Conservation (phyloP, 345 rosid species). For the Aethionema arabicum region DNA sequence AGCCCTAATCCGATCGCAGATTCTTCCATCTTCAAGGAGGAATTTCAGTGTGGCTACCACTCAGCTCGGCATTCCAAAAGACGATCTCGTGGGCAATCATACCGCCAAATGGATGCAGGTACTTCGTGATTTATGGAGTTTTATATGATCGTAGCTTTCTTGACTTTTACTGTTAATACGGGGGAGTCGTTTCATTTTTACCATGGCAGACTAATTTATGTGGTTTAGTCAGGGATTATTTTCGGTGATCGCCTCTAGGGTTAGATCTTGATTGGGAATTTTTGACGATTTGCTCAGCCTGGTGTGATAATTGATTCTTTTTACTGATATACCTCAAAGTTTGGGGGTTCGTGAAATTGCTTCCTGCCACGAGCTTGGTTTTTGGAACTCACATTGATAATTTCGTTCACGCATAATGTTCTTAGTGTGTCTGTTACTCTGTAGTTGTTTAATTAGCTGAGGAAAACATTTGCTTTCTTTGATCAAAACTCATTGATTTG, state of each 20-base stretch:
- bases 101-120: slow-evolving; percentile 99
- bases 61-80: slow-evolving; percentile 37
- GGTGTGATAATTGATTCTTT: slow-evolving; percentile 3
- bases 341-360: neutral
- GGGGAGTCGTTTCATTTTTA: neutral
- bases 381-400: neutral
- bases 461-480: neutral
- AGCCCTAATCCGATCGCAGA: slow-evolving; percentile 49
- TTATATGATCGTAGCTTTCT: neutral
- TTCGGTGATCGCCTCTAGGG: neutral
- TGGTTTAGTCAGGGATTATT: neutral
- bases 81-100: slow-evolving; percentile 49
- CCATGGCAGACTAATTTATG: neutral
- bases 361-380: slow-evolving; percentile 3
- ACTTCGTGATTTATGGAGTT: neutral
- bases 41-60: slow-evolving; percentile 41
- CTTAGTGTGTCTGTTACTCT: neutral
- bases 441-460: neutral
- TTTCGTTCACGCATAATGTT: neutral
- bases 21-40: slow-evolving; percentile 45
- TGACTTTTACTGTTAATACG: neutral
- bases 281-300: slow-evolving; percentile 4
- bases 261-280: slow-evolving; percentile 21
- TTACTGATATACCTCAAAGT: neutral
- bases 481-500: neutral